These are phyloP conservation scores for Solanum chacoense DNA, from an alignment of 305 asterid species.

Conservation along the genomic window DNA sequence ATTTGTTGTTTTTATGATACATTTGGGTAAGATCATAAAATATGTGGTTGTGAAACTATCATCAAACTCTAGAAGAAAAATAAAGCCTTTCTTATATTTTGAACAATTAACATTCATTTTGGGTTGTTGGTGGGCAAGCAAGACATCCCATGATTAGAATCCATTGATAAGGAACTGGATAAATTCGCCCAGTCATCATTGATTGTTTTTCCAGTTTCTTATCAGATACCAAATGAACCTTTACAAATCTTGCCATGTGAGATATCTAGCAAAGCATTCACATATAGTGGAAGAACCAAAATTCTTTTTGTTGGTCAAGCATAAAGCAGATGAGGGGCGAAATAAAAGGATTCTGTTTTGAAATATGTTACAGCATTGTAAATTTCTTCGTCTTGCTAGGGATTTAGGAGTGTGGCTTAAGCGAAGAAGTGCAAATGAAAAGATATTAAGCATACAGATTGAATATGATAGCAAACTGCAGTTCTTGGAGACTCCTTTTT, in stretches of 20 bases:
- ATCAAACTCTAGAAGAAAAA: not conserved
- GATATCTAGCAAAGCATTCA: not conserved
- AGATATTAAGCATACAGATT: not conserved
- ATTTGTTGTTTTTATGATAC: not conserved
- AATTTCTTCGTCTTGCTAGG: not conserved
- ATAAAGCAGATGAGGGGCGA: not conserved
- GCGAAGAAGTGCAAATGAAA: not conserved
- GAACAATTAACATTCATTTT: not conserved
- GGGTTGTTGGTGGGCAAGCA: not conserved
- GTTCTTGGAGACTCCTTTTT: not conserved
- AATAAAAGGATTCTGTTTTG: not conserved
- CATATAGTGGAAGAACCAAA: not conserved
- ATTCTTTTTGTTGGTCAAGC: not conserved
- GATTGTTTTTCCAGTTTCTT: not conserved
- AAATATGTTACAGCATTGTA: not conserved
- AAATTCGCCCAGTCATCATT: not conserved
- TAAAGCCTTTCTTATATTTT: not conserved
- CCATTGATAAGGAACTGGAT: not conserved
- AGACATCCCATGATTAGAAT: not conserved
- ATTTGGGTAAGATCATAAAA: not conserved
- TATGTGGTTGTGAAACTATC: not conserved
- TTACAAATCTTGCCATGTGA: not conserved
- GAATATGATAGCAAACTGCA: not conserved
- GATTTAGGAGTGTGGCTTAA: not conserved
- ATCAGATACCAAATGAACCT: not conserved